Conservation (phyloP, 2,329 filamentous ascomycete genomes). For the Chaetoscypha palmicola region DNA sequence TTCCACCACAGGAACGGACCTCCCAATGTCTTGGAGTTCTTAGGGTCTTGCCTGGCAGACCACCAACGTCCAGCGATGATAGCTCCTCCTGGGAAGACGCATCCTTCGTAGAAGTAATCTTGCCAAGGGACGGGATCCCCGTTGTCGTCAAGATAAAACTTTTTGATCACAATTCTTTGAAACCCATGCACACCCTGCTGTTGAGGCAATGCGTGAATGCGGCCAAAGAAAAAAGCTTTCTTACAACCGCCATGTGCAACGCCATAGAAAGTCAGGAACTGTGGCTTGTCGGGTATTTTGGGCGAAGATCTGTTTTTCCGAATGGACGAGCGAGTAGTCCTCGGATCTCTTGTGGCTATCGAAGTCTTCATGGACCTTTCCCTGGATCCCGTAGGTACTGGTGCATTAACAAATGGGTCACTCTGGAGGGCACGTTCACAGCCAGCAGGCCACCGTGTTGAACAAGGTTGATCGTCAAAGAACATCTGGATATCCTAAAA, state of each 20-base stretch:
- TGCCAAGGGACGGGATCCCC: conserved; percentile 23
- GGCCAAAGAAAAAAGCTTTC: conserved; percentile 34
- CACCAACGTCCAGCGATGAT: conserved; percentile 46
- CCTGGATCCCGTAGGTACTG: too few species aligned
- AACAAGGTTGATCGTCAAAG: conserved; percentile 20
- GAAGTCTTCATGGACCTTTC: not conserved
- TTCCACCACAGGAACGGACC: conserved; percentile 35
- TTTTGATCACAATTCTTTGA: conserved; percentile 48
- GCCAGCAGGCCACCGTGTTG: conserved; percentile 17
- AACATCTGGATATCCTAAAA: conserved; percentile 25
- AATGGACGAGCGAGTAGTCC: too few species aligned
- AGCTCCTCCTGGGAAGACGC: conserved; percentile 39
- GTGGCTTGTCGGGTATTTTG: conserved; percentile 6
- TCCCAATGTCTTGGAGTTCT: conserved; percentile 9
- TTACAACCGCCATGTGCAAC: conserved; percentile 34
- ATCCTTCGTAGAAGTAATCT: conserved; percentile 40
- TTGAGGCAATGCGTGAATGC: conserved; percentile 41
- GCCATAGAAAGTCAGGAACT: conserved; percentile 27
- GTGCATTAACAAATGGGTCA: conserved; percentile 15
- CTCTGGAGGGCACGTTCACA: conserved; percentile 22
- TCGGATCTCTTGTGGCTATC: too few species aligned
- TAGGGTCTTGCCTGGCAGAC: conserved; percentile 24
- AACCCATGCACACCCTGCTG: conserved; percentile 45
- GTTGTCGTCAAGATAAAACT: conserved; percentile 32
- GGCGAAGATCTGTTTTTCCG: not conserved